Evolutionary conservation across 257 asterid genomes (phyloP), one percentile per base, ranked within the genome.

Genomic region (Gentiana macrophylla): DNA sequence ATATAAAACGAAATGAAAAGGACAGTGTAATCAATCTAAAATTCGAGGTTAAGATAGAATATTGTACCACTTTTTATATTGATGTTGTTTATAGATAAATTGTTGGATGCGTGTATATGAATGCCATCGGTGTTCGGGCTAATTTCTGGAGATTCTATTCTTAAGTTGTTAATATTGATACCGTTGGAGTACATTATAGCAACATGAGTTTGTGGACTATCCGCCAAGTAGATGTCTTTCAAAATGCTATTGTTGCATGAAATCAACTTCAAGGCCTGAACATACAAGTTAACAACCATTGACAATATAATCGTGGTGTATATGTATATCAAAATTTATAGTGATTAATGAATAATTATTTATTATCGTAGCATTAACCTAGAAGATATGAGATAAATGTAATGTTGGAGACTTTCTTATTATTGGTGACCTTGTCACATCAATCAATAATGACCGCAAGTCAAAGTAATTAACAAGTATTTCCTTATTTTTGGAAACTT

Each of bases 91-190:
- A 88, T 70, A 37, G 57, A 5, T 41, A 84, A 56, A 59, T 72
- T 32, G 6, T 34, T 69, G 12, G 90, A 79, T 0, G 90, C 38
- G 3, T 82, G 93, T 41, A 88, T 79, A 62, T 88, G 96, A 60
- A 88, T 79, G 43, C 96, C 96, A 50, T 88, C 96, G 0, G 94
- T 88, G 59, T 88, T 88, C 35, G 96, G 94, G 59, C 79, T 79
- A 52, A 66, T 43, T 61, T 62, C 80, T 0, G 96, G 96, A n/a
- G 93, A 79, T 38, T 74, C 47, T 4, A 88, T 74, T 4, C 6
- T 32, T 9, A 88, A 64, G 46, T 74, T 77, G 48, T 79, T 57
- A 10, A 84, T 63, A 11, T 47, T 43, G 58, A 88, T 75, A 0
- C 54, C 59, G 52, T 64, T 52, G 80, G 86, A 75, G 43, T 61